phyloP scores from a whole-genome alignment of 2,329 filamentous ascomycete species.

The Mycosphaerella arachidis region DNA sequence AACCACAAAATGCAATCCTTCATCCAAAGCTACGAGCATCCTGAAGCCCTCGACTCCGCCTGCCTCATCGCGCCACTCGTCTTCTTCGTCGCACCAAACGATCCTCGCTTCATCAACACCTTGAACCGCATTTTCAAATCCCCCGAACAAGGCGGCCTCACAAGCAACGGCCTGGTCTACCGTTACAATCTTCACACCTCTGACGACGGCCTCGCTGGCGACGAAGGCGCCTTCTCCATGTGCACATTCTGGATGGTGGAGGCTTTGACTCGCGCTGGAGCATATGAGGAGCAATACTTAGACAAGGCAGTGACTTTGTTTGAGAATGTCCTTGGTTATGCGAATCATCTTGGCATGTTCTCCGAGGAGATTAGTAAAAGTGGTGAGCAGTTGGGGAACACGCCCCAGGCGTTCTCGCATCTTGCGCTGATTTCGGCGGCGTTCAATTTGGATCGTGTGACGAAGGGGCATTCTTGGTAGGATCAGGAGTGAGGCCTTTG shows the following conservation, averaged over 20 bases:
- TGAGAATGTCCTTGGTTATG: not conserved
- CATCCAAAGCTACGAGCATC: constrained; percentile 70
- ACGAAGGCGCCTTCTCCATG: not conserved
- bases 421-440: not conserved
- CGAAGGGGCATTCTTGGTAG: not conserved
- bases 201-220: not conserved
- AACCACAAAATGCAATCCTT: constrained; percentile 66
- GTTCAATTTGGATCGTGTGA: not conserved
- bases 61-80: constrained; percentile 73
- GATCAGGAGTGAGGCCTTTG: not conserved
- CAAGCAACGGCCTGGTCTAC: constrained; percentile 28
- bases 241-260: not conserved
- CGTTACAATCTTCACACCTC: not conserved
- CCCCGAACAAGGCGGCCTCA: constrained; percentile 70
- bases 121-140: constrained; percentile 67
- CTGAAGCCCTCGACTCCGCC: constrained; percentile 66
- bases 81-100: constrained; percentile 74
- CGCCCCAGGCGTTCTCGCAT: not conserved
- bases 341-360: not conserved
- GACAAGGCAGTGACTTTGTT: not conserved
- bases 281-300: not conserved
- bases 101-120: constrained; percentile 68
- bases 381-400: not conserved
- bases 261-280: not conserved
- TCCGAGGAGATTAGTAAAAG: not conserved